A percentile compares a stretch with the other conserved stretches of the same genome.
Evolutionary conservation across 257 asterid genomes (phyloP).

Genomic region (Solanum paucissectum): DNA sequence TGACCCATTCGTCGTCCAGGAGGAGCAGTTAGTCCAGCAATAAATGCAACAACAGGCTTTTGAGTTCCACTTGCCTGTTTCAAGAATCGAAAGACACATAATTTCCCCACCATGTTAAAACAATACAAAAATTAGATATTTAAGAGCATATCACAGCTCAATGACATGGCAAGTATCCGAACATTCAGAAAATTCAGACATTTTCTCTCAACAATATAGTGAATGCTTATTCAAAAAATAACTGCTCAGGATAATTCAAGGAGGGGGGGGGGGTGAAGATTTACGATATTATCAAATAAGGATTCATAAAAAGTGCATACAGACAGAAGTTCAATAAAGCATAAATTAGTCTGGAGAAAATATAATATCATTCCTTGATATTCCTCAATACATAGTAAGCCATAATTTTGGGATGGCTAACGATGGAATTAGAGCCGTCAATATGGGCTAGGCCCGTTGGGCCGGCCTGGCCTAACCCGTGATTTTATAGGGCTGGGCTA

Average conservation of each 20-base stretch:
- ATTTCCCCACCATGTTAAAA: not conserved
- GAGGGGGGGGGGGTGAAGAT: not conserved
- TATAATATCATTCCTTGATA: not conserved
- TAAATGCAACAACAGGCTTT: conserved; percentile 86
- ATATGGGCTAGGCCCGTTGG: no score
- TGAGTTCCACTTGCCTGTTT: conserved; percentile 87
- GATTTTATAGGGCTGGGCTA: no score
- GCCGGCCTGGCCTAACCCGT: no score
- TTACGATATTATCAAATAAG: not conserved
- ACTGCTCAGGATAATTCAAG: not conserved
- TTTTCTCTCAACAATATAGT: not conserved
- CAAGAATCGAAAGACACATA: not conserved
- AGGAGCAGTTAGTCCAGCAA: conserved; percentile 99
- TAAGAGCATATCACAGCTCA: not conserved
- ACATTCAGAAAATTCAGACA: not conserved
- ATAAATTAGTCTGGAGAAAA: not conserved
- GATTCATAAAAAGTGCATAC: not conserved
- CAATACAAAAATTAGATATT: not conserved
- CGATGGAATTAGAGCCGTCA: not conserved
- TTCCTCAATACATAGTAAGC: not conserved
- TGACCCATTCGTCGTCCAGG: conserved; percentile 99
- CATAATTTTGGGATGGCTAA: not conserved
- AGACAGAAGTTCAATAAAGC: not conserved
- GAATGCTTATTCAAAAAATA: not conserved
- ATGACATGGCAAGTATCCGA: not conserved